Percentiles rank a stretch among this genome's conserved stretches.
These are phyloP conservation scores for Plasmodium knowlesi DNA, from an alignment of 169 alveolate species.

Conservation along the genomic window DNA sequence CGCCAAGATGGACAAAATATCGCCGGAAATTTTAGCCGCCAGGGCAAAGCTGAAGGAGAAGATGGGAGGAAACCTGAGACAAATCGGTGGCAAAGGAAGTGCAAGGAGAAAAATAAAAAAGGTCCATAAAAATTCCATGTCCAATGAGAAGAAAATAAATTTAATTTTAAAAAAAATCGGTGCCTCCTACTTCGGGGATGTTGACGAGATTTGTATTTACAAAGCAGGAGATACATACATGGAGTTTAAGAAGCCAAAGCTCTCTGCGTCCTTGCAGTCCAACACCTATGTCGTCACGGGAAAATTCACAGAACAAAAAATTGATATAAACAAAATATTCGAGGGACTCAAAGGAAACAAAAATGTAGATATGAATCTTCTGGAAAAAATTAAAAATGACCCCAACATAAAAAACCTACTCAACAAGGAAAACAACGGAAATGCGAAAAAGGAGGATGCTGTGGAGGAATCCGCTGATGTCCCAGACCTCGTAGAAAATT, in stretches of 20 bases:
- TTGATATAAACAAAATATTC: constrained; percentile 85
- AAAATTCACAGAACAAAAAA: constrained; percentile 91
- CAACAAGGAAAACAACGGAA: constrained; percentile 73
- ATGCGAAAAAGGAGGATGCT: constrained; percentile 5
- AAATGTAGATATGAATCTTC: constrained; percentile 81
- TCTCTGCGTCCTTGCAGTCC: constrained; percentile 94
- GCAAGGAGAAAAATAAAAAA: constrained; percentile 95
- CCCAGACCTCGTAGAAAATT: constrained; percentile 88
- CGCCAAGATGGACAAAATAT: constrained; percentile 79
- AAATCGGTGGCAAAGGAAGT: constrained; percentile 97
- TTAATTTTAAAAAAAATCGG: constrained; percentile 93
- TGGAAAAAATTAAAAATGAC: constrained; percentile 77
- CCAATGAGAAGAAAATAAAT: constrained; percentile 95
- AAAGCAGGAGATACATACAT: constrained; percentile 94
- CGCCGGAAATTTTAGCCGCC: constrained; percentile 93
- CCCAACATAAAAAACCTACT: constrained; percentile 72
- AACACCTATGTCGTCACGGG: constrained; percentile 96
- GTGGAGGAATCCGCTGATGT: constrained; percentile 56
- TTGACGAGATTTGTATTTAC: constrained; percentile 96
- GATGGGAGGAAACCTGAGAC: constrained; percentile 91
- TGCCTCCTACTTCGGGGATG: constrained; percentile 93
- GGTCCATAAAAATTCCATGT: constrained; percentile 88
- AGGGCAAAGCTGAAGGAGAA: constrained; percentile 94
- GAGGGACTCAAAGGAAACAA: constrained; percentile 84
- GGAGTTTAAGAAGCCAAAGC: constrained; percentile 94